A percentile compares a stretch with the other conserved stretches of the same genome.
These are phyloP conservation scores for Sporothrix brasiliensis DNA, from an alignment of 2,329 filamentous ascomycete species.

Conservation along the genomic window DNA sequence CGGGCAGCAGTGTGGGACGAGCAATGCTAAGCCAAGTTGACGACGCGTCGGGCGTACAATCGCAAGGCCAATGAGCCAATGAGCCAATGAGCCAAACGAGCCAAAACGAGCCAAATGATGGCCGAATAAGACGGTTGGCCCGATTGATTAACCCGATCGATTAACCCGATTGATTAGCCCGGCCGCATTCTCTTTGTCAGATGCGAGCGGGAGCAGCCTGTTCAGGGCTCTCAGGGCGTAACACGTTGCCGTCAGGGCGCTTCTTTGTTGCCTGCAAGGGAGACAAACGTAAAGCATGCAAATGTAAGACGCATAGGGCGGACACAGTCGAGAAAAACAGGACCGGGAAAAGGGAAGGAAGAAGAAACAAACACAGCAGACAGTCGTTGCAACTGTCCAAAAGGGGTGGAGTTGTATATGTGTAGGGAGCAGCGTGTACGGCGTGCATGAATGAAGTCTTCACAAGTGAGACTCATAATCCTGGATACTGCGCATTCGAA, in stretches of 20 bases:
- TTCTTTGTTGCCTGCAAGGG: neutral
- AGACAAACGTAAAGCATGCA: neutral
- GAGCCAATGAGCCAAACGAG: no score
- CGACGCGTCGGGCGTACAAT: neutral
- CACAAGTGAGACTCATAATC: no score
- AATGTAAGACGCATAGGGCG: no score
- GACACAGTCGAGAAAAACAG: no score
- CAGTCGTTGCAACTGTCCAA: no score
- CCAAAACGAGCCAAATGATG: neutral
- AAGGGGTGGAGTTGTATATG: no score
- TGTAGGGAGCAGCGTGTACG: neutral
- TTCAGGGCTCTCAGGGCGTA: neutral
- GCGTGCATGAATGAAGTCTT: no score
- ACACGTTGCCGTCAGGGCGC: neutral
- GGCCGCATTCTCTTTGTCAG: neutral
- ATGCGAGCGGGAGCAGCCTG: no score
- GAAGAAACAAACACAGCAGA: no score
- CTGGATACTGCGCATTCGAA: no score
- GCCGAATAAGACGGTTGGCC: slow-evolving; percentile 11
- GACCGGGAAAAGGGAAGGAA: neutral
- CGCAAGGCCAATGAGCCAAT: neutral
- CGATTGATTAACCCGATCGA: neutral
- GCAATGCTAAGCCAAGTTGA: neutral
- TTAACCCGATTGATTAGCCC: neutral
- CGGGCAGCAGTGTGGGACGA: neutral